These are phyloP conservation scores for Phytophthora fragariaefolia DNA, from an alignment of 352 stramenopile genomes.

Conservation along the genomic window DNA sequence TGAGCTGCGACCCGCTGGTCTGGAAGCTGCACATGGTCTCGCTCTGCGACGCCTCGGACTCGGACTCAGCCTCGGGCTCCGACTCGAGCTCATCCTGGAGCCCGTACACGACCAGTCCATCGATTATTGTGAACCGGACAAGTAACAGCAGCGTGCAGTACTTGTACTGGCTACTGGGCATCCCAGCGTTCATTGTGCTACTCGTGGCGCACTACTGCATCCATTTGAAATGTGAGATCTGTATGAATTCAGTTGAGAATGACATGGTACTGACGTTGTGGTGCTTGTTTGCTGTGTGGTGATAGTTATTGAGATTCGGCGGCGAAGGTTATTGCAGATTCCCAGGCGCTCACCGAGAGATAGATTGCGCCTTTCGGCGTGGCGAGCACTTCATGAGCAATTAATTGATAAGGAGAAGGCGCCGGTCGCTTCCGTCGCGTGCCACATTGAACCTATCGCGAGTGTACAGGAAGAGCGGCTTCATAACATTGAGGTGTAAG, in stretches of 20 bases:
- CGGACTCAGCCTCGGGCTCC: background rate
- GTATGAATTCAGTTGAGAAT: background rate
- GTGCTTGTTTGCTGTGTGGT: background rate
- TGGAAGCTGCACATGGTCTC: slow-evolving; percentile 26
- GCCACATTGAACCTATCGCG: slow-evolving; percentile 24
- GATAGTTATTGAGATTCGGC: slow-evolving; percentile 24
- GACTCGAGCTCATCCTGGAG: slow-evolving; percentile 19
- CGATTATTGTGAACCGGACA: slow-evolving; percentile 22
- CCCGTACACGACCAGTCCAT: slow-evolving; percentile 26
- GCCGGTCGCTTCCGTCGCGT: slow-evolving; percentile 10
- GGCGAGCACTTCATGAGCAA: slow-evolving; percentile 37
- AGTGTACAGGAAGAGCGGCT: slow-evolving; percentile 14
- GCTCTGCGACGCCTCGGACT: slow-evolving; percentile 30
- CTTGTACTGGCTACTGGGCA: slow-evolving; percentile 27
- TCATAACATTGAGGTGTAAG: background rate
- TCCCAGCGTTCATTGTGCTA: slow-evolving; percentile 25
- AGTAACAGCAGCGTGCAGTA: slow-evolving; percentile 15
- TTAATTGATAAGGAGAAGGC: slow-evolving; percentile 46
- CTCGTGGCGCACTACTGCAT: slow-evolving; percentile 31
- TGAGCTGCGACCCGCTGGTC: slow-evolving; percentile 50
- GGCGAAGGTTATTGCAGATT: slow-evolving; percentile 19
- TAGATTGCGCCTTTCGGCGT: slow-evolving; percentile 39
- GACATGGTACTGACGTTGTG: background rate
- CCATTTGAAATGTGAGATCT: slow-evolving; percentile 27
- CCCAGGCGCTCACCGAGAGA: slow-evolving; percentile 25